phyloP scores from a whole-genome alignment of 768 basidiomycete species.

The Calocybe gangraenosa region DNA sequence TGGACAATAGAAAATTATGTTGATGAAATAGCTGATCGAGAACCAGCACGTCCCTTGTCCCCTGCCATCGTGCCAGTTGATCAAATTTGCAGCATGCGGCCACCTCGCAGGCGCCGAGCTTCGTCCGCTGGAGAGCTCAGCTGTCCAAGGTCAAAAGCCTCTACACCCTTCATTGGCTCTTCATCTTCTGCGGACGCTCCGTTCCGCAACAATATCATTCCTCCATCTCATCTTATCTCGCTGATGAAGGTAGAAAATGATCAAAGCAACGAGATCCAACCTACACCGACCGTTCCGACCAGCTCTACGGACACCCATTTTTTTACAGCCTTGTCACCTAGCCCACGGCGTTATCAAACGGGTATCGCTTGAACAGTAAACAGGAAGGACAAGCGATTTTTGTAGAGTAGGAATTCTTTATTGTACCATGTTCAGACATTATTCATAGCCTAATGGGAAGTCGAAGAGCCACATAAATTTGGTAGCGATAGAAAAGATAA shows the following conservation, averaged over 20 bases:
- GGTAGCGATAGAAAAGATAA: not conserved
- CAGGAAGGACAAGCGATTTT: not conserved
- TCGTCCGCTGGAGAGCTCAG: slow-evolving; percentile 42
- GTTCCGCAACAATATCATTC: slow-evolving; percentile 20
- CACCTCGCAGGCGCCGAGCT: slow-evolving; percentile 35
- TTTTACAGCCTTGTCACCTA: slow-evolving; percentile 15
- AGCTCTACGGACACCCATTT: not conserved
- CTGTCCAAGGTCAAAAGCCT: slow-evolving; percentile 5
- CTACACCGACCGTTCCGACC: not conserved
- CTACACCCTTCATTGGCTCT: slow-evolving; percentile 1
- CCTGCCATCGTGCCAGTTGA: not conserved
- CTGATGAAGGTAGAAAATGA: slow-evolving; percentile 15
- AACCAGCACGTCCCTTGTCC: not conserved
- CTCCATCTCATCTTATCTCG: slow-evolving; percentile 21
- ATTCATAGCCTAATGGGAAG: too few species aligned
- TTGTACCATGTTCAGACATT: not conserved
- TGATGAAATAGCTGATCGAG: not conserved
- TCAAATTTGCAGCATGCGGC: not conserved
- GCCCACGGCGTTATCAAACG: slow-evolving; percentile 11
- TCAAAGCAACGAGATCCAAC: not conserved
- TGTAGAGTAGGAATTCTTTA: not conserved
- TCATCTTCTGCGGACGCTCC: not conserved
- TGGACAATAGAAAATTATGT: slow-evolving; percentile 8
- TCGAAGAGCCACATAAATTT: not conserved
- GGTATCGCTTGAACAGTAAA: too few species aligned